Percentiles rank a stretch among this genome's conserved stretches.
Evolutionary conservation across 805 yeast genomes (phyloP).

Genomic region (Starmerella sirachaensis): DNA sequence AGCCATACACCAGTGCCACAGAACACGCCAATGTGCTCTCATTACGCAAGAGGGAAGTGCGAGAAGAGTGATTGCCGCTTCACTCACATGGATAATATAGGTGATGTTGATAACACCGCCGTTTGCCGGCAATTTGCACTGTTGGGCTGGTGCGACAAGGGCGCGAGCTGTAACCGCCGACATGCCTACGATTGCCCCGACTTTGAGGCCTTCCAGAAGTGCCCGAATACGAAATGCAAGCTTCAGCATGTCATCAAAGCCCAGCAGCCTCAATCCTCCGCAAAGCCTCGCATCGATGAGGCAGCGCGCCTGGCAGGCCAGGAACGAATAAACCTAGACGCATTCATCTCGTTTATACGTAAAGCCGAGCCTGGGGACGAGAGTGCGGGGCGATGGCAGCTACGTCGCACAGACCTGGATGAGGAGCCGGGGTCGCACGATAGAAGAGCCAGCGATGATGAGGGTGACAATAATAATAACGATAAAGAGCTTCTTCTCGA

Average conservation of each 20-base stretch:
- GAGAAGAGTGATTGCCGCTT: conserved; percentile 40
- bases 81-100: conserved; percentile 36
- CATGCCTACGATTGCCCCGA: conserved; percentile 65
- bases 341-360: conserved; percentile 4
- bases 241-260: conserved; percentile 34
- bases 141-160: conserved; percentile 57
- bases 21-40: conserved; percentile 51
- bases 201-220: conserved; percentile 45
- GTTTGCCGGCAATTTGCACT: conserved; percentile 58
- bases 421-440: neutral
- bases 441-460: conserved; percentile 10
- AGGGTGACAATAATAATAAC: conserved; percentile 12
- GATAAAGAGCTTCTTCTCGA: conserved; percentile 15
- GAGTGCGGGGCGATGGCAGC: neutral
- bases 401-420: too few species aligned
- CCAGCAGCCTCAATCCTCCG: neutral
- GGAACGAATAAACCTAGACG: neutral
- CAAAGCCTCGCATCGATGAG: neutral
- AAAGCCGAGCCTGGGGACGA: neutral
- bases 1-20: conserved; percentile 48
- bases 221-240: conserved; percentile 44
- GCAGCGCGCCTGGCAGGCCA: neutral
- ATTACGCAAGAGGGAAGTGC: conserved; percentile 39
- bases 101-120: conserved; percentile 29
- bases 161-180: conserved; percentile 42